Evolutionary conservation across 768 basidiomycete species (phyloP).

Genomic region (Xerocomellus chrysenteron): DNA sequence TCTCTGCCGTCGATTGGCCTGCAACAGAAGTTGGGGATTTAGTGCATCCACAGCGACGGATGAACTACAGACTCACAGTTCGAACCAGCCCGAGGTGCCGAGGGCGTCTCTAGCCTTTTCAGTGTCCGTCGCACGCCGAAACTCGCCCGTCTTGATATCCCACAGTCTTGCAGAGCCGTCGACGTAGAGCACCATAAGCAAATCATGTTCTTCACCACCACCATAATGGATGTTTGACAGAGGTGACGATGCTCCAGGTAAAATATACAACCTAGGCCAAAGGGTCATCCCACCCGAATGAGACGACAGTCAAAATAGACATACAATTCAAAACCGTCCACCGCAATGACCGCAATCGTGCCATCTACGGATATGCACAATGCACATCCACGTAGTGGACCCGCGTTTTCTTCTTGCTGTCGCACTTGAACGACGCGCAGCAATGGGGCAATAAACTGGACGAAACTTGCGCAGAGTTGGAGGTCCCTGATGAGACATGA

Average conservation of each 20-base stretch:
- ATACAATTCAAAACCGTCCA: slow-evolving; percentile 79
- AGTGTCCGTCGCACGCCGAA: slow-evolving; percentile 76
- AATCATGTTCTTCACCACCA: slow-evolving; percentile 47
- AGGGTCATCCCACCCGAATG: background rate
- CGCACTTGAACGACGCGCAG: slow-evolving; percentile 53
- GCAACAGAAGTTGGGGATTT: background rate
- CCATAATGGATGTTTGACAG: slow-evolving; percentile 63
- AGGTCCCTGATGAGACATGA: slow-evolving; percentile 47
- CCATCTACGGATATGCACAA: slow-evolving; percentile 77
- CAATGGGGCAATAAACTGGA: slow-evolving; percentile 68
- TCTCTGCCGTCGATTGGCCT: slow-evolving; percentile 31
- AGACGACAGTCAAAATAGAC: slow-evolving; percentile 28
- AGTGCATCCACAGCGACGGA: background rate
- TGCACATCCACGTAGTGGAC: slow-evolving; percentile 63
- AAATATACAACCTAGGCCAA: slow-evolving; percentile 61
- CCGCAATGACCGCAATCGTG: slow-evolving; percentile 74
- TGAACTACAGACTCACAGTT: slow-evolving; percentile 48
- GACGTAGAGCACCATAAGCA: slow-evolving; percentile 72
- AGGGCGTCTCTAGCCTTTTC: slow-evolving; percentile 80
- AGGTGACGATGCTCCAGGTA: slow-evolving; percentile 78
- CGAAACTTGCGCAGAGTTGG: slow-evolving; percentile 68
- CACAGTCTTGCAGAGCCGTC: slow-evolving; percentile 81
- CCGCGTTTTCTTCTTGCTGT: slow-evolving; percentile 44
- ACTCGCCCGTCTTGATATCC: slow-evolving; percentile 80
- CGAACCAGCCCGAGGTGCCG: slow-evolving; percentile 68